These are phyloP conservation scores for Drechslerella coelobrocha DNA, from an alignment of 2,329 filamentous ascomycete genomes.

Conservation along the genomic window DNA sequence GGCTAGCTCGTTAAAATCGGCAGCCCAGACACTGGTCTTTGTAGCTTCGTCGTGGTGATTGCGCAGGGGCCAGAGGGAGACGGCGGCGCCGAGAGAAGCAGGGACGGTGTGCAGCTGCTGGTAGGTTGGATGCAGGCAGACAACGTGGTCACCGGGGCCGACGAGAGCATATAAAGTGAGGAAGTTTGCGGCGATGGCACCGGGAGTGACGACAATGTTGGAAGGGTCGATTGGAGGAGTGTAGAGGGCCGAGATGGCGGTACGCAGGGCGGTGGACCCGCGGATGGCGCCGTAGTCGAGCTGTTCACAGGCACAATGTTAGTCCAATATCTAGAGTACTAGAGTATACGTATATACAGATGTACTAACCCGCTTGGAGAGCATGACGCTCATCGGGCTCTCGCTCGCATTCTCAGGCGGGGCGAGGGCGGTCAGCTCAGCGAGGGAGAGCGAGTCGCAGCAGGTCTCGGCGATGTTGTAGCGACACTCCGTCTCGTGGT, in stretches of 20 bases:
- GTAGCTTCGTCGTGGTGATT: background rate
- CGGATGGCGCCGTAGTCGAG: constrained; percentile 77
- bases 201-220: constrained; percentile 76
- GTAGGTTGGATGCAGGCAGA: constrained; percentile 86
- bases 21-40: constrained; percentile 70
- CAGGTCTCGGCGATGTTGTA: constrained; percentile 82
- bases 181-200: constrained; percentile 85
- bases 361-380: constrained; percentile 50
- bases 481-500: constrained; percentile 65
- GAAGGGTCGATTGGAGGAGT: constrained; percentile 63
- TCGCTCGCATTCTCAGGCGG: constrained; percentile 53
- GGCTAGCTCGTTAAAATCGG: constrained; percentile 71
- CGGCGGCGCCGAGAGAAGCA: constrained; percentile 74
- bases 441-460: constrained; percentile 74
- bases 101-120: constrained; percentile 83
- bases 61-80: constrained; percentile 76
- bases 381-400: constrained; percentile 27
- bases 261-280: constrained; percentile 70
- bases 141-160: constrained; percentile 77
- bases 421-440: constrained; percentile 68
- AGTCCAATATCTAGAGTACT: background rate
- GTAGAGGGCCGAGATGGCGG: constrained; percentile 71
- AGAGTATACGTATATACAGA: background rate
- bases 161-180: constrained; percentile 76
- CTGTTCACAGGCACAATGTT: constrained; percentile 60